A percentile compares a stretch with the other conserved stretches of the same genome.
Evolutionary conservation across 495 filamentous ascomycete genomes (phyloP).

Genomic region (Neurospora sp.): DNA sequence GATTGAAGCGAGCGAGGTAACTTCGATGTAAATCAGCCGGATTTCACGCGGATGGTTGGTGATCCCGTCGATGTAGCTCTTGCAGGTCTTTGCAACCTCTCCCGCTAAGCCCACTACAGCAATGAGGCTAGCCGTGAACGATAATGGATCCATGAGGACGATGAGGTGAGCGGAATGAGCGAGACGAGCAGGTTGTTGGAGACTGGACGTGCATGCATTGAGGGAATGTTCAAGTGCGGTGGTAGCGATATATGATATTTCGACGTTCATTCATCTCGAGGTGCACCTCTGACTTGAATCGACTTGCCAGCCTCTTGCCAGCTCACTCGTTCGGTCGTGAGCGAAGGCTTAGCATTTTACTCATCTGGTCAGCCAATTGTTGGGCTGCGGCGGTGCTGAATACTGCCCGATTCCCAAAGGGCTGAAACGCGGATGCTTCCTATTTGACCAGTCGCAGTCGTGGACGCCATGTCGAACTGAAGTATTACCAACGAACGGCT

Average conservation of each 20-base stretch:
- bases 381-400: not conserved
- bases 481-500: not conserved
- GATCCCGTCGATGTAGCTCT: conserved; percentile 4
- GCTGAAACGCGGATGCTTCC: not conserved
- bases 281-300: not conserved
- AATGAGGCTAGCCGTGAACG: conserved; percentile 1
- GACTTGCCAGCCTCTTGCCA: not conserved
- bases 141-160: not conserved
- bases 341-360: not conserved
- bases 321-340: not conserved
- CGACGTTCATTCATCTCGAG: no score
- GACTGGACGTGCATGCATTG: no score
- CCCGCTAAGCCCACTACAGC: conserved; percentile 2
- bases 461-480: not conserved
- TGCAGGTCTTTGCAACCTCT: conserved; percentile 2
- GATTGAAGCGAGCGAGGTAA: not conserved
- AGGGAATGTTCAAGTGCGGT: no score
- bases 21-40: conserved; percentile 5
- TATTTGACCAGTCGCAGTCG: not conserved
- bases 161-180: not conserved
- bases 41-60: conserved; percentile 3
- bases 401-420: not conserved
- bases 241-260: no score
- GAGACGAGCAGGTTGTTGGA: not conserved
- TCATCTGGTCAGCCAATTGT: not conserved